Conservation (phyloP, 2,329 filamentous ascomycete genomes). For the Xylaria sp. region DNA sequence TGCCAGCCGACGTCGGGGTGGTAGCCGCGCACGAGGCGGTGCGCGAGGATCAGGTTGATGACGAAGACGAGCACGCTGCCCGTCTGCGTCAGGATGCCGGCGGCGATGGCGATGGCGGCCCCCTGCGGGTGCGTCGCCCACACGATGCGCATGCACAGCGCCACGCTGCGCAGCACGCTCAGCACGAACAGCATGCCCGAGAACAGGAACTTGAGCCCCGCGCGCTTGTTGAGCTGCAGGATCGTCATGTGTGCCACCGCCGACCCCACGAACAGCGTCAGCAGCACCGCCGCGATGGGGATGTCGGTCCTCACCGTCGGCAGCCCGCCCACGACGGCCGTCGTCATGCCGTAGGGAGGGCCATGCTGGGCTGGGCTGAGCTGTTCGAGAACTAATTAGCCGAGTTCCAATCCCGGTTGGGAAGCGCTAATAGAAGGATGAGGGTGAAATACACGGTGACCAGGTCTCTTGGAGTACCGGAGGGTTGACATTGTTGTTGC, state of each 20-base stretch:
- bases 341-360: slow-evolving; percentile 36
- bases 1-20: slow-evolving; percentile 79
- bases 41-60: slow-evolving; percentile 80
- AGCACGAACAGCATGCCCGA: slow-evolving; percentile 68
- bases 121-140: slow-evolving; percentile 59
- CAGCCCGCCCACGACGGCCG: slow-evolving; percentile 43
- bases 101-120: slow-evolving; percentile 63
- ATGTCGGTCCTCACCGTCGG: slow-evolving; percentile 40
- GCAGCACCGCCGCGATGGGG: slow-evolving; percentile 40
- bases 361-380: slow-evolving; percentile 21
- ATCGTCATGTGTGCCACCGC: slow-evolving; percentile 43
- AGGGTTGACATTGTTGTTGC: not conserved
- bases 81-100: slow-evolving; percentile 75
- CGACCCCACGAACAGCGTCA: slow-evolving; percentile 42
- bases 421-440: not conserved
- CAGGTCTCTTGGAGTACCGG: not conserved
- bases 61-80: slow-evolving; percentile 81
- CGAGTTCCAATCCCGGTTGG: not conserved
- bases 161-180: slow-evolving; percentile 64
- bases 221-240: slow-evolving; percentile 58
- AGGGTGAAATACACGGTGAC: not conserved
- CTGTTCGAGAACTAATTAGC: slow-evolving; percentile 21
- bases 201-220: slow-evolving; percentile 68
- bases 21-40: slow-evolving; percentile 77
- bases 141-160: slow-evolving; percentile 62